These are phyloP conservation scores for Pseudogymnoascus destructans DNA, from an alignment of 2,329 filamentous ascomycete species.

Conservation along the genomic window DNA sequence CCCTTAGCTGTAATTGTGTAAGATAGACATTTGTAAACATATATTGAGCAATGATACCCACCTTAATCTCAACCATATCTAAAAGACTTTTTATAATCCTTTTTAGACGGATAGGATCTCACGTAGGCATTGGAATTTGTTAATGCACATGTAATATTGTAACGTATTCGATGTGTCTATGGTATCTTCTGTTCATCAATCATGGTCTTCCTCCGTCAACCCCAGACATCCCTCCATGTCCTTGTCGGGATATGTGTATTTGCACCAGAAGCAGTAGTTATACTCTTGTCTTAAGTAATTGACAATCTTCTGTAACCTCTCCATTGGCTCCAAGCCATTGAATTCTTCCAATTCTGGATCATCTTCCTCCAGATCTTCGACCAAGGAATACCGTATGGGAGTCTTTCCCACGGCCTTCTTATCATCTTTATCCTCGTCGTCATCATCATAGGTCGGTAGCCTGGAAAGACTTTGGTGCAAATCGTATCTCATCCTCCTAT, in stretches of 20 bases:
- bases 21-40: slow-evolving; percentile 1
- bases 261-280: slow-evolving; percentile 94
- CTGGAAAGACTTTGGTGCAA: slow-evolving; percentile 50
- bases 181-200: slow-evolving; percentile 27
- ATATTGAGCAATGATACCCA: slow-evolving; percentile 7
- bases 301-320: slow-evolving; percentile 55
- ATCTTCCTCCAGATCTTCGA: slow-evolving; percentile 62
- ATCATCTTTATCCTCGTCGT: slow-evolving; percentile 60
- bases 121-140: not conserved
- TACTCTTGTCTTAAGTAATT: slow-evolving; percentile 56
- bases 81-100: not conserved
- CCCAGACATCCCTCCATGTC: slow-evolving; percentile 84
- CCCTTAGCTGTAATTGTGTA: slow-evolving; percentile 11
- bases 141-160: not conserved
- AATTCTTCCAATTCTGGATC: slow-evolving; percentile 73
- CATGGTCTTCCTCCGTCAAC: slow-evolving; percentile 68
- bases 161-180: not conserved
- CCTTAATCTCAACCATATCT: not conserved
- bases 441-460: slow-evolving; percentile 54
- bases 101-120: not conserved
- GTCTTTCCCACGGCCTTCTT: slow-evolving; percentile 52
- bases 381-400: slow-evolving; percentile 40
- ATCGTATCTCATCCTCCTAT: slow-evolving; percentile 50
- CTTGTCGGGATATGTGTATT: slow-evolving; percentile 60
- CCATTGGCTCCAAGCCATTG: slow-evolving; percentile 50